A percentile compares a stretch with the other conserved stretches of the same genome.
These are phyloP conservation scores for Solanum chaucha DNA, from an alignment of 257 asterid genomes.

Conservation along the genomic window DNA sequence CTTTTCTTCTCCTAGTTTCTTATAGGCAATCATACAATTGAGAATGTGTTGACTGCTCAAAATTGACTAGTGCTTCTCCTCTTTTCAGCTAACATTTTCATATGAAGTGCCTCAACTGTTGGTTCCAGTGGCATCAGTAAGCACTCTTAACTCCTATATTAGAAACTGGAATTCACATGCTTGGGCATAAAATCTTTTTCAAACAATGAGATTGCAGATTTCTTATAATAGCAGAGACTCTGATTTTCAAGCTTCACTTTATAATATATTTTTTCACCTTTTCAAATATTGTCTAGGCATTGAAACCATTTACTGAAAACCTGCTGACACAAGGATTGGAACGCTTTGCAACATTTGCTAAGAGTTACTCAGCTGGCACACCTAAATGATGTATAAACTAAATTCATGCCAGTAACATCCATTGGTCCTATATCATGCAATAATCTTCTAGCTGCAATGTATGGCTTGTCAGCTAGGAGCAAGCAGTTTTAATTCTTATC, in stretches of 20 bases:
- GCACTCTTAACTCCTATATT: constrained; percentile 10
- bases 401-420: neutral
- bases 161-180: neutral
- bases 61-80: neutral
- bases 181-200: neutral
- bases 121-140: constrained; percentile 87
- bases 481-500: neutral
- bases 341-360: constrained; percentile 49
- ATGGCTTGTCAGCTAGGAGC: neutral
- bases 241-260: neutral
- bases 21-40: neutral
- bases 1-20: neutral
- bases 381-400: constrained; percentile 14
- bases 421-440: neutral
- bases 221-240: neutral
- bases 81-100: constrained; percentile 75
- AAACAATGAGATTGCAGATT: neutral
- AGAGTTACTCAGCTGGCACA: constrained; percentile 33
- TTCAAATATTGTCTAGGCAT: constrained; percentile 31
- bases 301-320: constrained; percentile 67
- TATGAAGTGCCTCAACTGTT: constrained; percentile 86
- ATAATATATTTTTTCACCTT: neutral
- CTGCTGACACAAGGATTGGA: constrained; percentile 61
- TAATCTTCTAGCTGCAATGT: neutral
- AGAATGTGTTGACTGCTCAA: neutral